These are phyloP conservation scores for Fusarium sp. DNA, from an alignment of 2,329 filamentous ascomycete genomes.

Conservation along the genomic window DNA sequence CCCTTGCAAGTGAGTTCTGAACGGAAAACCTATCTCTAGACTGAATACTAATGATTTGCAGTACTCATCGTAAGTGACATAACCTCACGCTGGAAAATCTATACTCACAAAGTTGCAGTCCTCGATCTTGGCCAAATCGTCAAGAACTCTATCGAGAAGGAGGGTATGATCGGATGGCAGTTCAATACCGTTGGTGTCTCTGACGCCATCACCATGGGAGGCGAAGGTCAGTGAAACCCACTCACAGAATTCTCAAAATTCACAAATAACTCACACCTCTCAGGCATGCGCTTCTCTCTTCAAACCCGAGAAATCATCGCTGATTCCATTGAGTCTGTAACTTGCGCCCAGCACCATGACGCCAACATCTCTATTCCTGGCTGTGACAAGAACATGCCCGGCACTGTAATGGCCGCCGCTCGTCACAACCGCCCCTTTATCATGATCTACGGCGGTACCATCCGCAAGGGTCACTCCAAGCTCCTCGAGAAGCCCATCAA, in stretches of 20 bases:
- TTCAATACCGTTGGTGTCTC: conserved; percentile 91
- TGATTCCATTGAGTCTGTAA: conserved; percentile 93
- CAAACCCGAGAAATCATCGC: conserved; percentile 93
- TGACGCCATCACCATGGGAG: conserved; percentile 95
- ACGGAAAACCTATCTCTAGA: background rate
- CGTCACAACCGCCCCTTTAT: conserved; percentile 91
- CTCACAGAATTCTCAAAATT: background rate
- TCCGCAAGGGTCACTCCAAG: conserved; percentile 83
- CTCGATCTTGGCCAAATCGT: conserved; percentile 88
- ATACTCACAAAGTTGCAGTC: conserved; percentile 58
- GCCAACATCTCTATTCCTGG: conserved; percentile 93
- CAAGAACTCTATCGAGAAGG: conserved; percentile 81
- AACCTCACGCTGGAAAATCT: background rate
- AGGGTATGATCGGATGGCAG: conserved; percentile 93
- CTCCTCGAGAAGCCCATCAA: conserved; percentile 84
- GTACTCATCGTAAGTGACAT: conserved; percentile 53
- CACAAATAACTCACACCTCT: background rate
- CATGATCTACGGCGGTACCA: conserved; percentile 96
- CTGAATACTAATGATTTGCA: conserved; percentile 31
- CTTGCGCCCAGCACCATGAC: conserved; percentile 90
- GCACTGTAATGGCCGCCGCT: conserved; percentile 88
- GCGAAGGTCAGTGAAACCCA: conserved; percentile 69
- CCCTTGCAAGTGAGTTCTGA: conserved; percentile 82
- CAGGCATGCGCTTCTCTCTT: conserved; percentile 92
- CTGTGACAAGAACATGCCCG: conserved; percentile 98